Percentiles rank a stretch among this genome's conserved stretches.
Conservation (phyloP, 768 basidiomycete genomes). For the Lentinula guzmanii region DNA sequence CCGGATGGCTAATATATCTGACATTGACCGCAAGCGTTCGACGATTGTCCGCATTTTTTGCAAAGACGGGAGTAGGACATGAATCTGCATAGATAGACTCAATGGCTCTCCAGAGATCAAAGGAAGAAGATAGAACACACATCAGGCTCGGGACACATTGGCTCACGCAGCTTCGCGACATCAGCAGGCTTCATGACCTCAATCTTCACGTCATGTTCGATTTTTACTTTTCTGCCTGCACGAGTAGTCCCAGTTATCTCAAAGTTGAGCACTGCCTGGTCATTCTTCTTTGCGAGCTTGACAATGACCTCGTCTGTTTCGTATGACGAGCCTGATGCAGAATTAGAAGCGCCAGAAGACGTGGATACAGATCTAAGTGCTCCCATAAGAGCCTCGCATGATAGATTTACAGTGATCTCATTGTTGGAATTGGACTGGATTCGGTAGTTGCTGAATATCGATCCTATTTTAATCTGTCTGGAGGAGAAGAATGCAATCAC, state of each 20-base stretch:
- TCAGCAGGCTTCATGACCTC: conserved; percentile 76
- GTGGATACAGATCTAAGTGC: conserved; percentile 65
- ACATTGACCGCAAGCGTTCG: conserved; percentile 66
- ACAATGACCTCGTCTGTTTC: conserved; percentile 39
- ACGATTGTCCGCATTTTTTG: conserved; percentile 73
- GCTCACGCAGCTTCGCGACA: conserved; percentile 67
- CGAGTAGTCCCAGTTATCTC: conserved; percentile 64
- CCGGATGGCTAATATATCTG: conserved; percentile 60
- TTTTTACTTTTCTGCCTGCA: conserved; percentile 56
- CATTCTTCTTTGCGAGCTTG: conserved; percentile 84
- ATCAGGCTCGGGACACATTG: conserved; percentile 82
- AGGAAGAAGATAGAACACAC: conserved; percentile 32
- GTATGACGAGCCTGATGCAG: neutral
- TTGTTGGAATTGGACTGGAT: conserved; percentile 85
- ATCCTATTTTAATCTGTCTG: conserved; percentile 60
- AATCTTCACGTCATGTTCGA: conserved; percentile 78
- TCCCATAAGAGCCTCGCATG: conserved; percentile 67
- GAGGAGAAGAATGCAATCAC: neutral
- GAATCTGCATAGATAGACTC: conserved; percentile 42
- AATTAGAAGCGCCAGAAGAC: conserved; percentile 24
- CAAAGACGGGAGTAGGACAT: conserved; percentile 71
- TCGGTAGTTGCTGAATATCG: conserved; percentile 71
- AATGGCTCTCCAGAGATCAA: neutral
- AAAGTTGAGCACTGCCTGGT: conserved; percentile 71
- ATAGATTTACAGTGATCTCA: conserved; percentile 70